A percentile compares a stretch with the other conserved stretches of the same genome.
phyloP scores from a whole-genome alignment of 192 early-diverging fungal genomes.

The Coemansia umbellata region DNA sequence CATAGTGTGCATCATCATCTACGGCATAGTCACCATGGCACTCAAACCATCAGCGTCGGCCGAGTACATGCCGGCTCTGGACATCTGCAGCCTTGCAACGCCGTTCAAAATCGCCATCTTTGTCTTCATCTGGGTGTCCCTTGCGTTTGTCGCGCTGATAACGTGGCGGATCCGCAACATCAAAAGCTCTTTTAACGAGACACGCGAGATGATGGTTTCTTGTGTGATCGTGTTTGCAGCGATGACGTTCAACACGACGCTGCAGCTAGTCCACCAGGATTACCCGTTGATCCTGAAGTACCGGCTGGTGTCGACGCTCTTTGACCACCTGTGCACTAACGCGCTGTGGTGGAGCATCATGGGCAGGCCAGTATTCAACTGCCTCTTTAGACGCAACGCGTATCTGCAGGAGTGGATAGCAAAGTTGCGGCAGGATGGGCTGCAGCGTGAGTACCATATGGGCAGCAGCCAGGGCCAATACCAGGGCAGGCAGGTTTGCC shows the following conservation, averaged over 20 bases:
- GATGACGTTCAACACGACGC: slow-evolving; percentile 6
- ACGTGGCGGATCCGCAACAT: slow-evolving; percentile 30
- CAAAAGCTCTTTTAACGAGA: slow-evolving; percentile 42
- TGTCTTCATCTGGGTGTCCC: slow-evolving; percentile 14
- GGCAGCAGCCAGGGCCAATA: neutral
- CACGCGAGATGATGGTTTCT: slow-evolving; percentile 17
- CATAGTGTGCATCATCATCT: slow-evolving; percentile 1
- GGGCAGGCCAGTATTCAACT: slow-evolving; percentile 14
- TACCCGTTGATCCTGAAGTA: slow-evolving; percentile 11
- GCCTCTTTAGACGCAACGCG: slow-evolving; percentile 14
- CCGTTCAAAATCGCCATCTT: slow-evolving; percentile 25
- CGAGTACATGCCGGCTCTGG: slow-evolving; percentile 5
- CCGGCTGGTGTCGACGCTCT: slow-evolving; percentile 23
- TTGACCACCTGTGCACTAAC: slow-evolving; percentile 12
- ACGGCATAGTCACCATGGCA: slow-evolving; percentile 7
- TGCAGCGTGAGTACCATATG: slow-evolving; percentile 20
- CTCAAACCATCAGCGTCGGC: slow-evolving; percentile 5
- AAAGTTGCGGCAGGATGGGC: slow-evolving; percentile 17
- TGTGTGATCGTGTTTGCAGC: slow-evolving; percentile 13
- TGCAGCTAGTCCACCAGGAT: slow-evolving; percentile 12
- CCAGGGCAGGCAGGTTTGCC: too few relatives aligned
- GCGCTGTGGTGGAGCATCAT: slow-evolving; percentile 24
- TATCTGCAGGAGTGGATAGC: slow-evolving; percentile 19
- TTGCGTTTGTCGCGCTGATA: slow-evolving; percentile 4
- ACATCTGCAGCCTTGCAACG: slow-evolving; percentile 11